Evolutionary conservation across 2,329 filamentous ascomycete species (phyloP).

Genomic region (Aspergillus sp.): DNA sequence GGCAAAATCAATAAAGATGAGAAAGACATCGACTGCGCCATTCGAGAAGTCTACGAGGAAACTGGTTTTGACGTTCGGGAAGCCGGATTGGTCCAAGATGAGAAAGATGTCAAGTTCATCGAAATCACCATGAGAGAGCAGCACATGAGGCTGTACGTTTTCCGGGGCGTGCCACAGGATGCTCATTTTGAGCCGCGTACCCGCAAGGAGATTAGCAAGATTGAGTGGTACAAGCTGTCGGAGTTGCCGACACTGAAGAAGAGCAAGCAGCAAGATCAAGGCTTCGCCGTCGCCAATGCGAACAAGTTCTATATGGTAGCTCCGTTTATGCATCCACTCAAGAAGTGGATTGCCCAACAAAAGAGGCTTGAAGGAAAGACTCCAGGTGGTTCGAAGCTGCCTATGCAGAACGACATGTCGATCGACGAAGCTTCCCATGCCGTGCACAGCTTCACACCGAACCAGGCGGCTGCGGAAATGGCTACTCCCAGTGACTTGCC

Average conservation of each 20-base stretch:
- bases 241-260: slow-evolving; percentile 82
- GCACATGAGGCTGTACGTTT: slow-evolving; percentile 89
- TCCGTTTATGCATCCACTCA: slow-evolving; percentile 80
- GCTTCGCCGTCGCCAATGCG: slow-evolving; percentile 60
- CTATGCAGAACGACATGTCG: slow-evolving; percentile 52
- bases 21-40: slow-evolving; percentile 86
- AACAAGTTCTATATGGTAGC: slow-evolving; percentile 99
- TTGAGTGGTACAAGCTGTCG: slow-evolving; percentile 88
- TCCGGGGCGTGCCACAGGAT: slow-evolving; percentile 83
- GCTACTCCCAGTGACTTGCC: slow-evolving; percentile 42
- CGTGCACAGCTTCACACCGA: slow-evolving; percentile 23
- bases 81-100: slow-evolving; percentile 73
- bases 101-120: slow-evolving; percentile 76
- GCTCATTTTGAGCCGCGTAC: slow-evolving; percentile 87
- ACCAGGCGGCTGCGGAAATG: slow-evolving; percentile 23
- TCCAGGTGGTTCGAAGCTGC: slow-evolving; percentile 44
- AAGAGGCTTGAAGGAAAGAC: slow-evolving; percentile 67
- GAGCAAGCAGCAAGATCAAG: slow-evolving; percentile 66
- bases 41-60: slow-evolving; percentile 94
- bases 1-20: slow-evolving; percentile 99
- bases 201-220: slow-evolving; percentile 95
- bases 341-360: slow-evolving; percentile 87
- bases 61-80: slow-evolving; percentile 81
- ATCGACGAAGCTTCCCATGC: slow-evolving; percentile 57
- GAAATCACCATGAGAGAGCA: slow-evolving; percentile 89